Evolutionary conservation across 306 rosid species (phyloP).

Genomic region (Coriaria nepalensis): DNA sequence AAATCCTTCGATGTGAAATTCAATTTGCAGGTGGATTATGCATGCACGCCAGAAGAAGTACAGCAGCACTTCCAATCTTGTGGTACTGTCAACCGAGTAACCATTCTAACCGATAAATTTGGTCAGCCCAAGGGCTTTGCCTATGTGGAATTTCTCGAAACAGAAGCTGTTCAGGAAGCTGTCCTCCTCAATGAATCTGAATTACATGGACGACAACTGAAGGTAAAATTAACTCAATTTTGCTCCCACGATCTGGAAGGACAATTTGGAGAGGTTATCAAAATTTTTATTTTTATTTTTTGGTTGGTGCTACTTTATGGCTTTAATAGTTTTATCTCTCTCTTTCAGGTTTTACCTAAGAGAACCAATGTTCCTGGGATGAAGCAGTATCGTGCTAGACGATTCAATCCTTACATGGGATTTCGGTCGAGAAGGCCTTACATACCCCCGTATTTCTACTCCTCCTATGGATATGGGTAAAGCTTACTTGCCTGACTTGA

Average conservation of each 20-base stretch:
- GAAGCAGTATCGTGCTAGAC: slow-evolving; percentile 78
- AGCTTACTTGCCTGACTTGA: slow-evolving; percentile 9
- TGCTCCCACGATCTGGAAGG: neutral
- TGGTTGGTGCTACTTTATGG: neutral
- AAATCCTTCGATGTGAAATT: slow-evolving; percentile 14
- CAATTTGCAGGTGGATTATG: slow-evolving; percentile 75
- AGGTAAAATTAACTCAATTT: slow-evolving; percentile 29
- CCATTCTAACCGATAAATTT: slow-evolving; percentile 77
- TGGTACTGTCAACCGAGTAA: slow-evolving; percentile 86
- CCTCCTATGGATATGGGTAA: slow-evolving; percentile 89
- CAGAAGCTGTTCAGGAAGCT: slow-evolving; percentile 89
- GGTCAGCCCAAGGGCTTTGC: slow-evolving; percentile 98
- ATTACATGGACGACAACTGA: slow-evolving; percentile 85
- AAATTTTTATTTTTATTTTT: too few relatives aligned
- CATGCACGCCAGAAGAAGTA: slow-evolving; percentile 98
- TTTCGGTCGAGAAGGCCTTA: slow-evolving; percentile 75
- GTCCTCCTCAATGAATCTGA: slow-evolving; percentile 64
- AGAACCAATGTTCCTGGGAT: slow-evolving; percentile 95
- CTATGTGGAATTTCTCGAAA: slow-evolving; percentile 78
- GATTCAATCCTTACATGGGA: slow-evolving; percentile 58
- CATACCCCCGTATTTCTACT: slow-evolving; percentile 58
- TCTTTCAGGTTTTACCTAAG: slow-evolving; percentile 68
- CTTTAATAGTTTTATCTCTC: neutral
- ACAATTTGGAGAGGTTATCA: too few relatives aligned
- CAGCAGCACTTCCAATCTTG: slow-evolving; percentile 94